Evolutionary conservation across 2,329 filamentous ascomycete genomes (phyloP), one percentile per base, ranked within the genome.

Genomic region (Fusarium sp.): DNA sequence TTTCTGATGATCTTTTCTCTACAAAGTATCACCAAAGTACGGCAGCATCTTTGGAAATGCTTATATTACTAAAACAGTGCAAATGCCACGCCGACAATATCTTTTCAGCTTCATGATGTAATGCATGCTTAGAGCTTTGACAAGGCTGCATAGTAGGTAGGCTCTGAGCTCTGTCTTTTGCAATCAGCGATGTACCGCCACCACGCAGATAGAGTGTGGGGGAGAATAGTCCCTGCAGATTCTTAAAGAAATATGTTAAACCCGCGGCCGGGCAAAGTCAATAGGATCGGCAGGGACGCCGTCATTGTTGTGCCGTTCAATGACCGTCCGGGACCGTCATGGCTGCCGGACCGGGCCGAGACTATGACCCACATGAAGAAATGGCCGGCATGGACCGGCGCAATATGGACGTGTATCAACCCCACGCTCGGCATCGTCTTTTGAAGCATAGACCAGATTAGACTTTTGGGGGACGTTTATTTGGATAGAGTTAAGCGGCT

Each of bases 291-390:
- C 65, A 63, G 55, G 60, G 48, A 54, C 55, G 34, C 56, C 53
- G 57, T 57, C 68, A 66, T 18, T n/a, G 14, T 42, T 34, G 25
- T 37, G 49, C 49, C 49, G 49, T 53, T 40, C 32, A 28, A 53
- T 65, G 47, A 14, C 40, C 47, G 48, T 60, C 64, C 55, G 63
- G 55, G 51, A 50, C 55, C 58, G 54, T 55, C 48, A 50, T 56
- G 59, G 55, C 60, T 72, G 71, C 63, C 71, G 72, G 72, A 70
- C 72, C 72, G 72, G 69, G 69, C 72, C 72, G 72, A 71, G 59
- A 45, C 41, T 9, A 51, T 34, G 57, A 40, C 40, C 71, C 68
- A 72, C 63, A 59, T 49, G 62, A 55, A 55, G 50, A 55, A 66
- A 37, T 63, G 46, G 49, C 54, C 69, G 62, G 62, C 43, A 61